A percentile compares a stretch with the other conserved stretches of the same genome.
Conservation (phyloP, 768 basidiomycete genomes). For the Panellus pusillus region DNA sequence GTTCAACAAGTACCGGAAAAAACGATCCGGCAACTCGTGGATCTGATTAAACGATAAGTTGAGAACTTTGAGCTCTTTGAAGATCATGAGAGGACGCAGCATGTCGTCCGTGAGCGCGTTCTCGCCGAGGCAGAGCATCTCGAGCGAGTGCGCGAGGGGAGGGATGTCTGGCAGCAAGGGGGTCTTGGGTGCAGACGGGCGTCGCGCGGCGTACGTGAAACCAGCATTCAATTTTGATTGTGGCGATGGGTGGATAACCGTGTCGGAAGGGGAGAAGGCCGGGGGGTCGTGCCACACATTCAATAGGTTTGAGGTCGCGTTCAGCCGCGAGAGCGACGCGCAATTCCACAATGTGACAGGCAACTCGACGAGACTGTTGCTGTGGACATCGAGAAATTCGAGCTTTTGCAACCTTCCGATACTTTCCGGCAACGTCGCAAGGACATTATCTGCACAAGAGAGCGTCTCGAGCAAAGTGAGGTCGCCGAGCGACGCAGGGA, state of each 20-base stretch:
- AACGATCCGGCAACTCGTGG: slow-evolving; percentile 77
- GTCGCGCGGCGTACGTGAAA: neutral
- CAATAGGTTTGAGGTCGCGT: slow-evolving; percentile 87
- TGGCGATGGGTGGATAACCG: too few species aligned
- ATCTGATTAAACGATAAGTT: slow-evolving; percentile 96
- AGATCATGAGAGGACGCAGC: slow-evolving; percentile 69
- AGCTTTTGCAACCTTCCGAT: slow-evolving; percentile 79
- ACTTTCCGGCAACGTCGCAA: slow-evolving; percentile 70
- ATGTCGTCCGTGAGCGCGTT: slow-evolving; percentile 82
- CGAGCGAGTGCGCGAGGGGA: slow-evolving; percentile 71
- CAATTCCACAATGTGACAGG: slow-evolving; percentile 85
- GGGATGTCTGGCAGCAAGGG: slow-evolving; percentile 30
- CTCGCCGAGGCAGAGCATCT: slow-evolving; percentile 85
- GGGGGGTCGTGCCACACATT: slow-evolving; percentile 65
- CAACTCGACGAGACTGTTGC: slow-evolving; percentile 80
- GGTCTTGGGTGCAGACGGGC: slow-evolving; percentile 21
- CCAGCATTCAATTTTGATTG: too few species aligned
- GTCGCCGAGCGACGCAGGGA: slow-evolving; percentile 82
- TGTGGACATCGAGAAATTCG: slow-evolving; percentile 81
- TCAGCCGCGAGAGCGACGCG: slow-evolving; percentile 66
- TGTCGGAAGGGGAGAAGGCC: too few species aligned
- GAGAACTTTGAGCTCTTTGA: slow-evolving; percentile 76
- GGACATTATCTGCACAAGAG: slow-evolving; percentile 86
- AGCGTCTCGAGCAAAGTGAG: slow-evolving; percentile 70
- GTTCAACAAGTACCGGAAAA: slow-evolving; percentile 68